Conservation (phyloP, 495 filamentous ascomycete genomes). For the Rusavskia elegans region DNA sequence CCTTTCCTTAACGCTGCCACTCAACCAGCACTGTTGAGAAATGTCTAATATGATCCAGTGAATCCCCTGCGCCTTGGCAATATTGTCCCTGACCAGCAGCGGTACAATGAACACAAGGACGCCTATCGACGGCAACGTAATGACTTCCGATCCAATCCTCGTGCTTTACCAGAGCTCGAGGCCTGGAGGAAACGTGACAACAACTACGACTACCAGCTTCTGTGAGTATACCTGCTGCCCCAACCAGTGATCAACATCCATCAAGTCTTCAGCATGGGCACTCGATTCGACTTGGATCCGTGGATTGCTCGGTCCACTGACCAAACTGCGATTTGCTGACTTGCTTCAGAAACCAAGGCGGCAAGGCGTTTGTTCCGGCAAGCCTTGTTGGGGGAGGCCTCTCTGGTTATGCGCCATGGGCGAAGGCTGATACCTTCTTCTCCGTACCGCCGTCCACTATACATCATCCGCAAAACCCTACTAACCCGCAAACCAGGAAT, state of each 20-base stretch:
- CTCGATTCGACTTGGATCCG: neutral
- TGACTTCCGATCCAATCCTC: constrained; percentile 3
- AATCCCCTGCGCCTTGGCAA: neutral
- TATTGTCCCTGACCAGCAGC: neutral
- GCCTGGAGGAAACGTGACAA: constrained; percentile 7
- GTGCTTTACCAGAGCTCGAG: constrained; percentile 4
- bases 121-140: constrained; percentile 10
- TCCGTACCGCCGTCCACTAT: constrained; percentile 1
- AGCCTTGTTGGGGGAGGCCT: constrained; percentile 1
- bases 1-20: no score
- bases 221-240: constrained; percentile 5
- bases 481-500: constrained; percentile 6
- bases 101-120: constrained; percentile 2
- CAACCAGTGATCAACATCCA: neutral
- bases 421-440: constrained; percentile 11
- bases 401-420: neutral
- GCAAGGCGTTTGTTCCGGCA: constrained; percentile 7
- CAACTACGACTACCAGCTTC: constrained; percentile 4
- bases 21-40: no score
- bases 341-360: neutral
- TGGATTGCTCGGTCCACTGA: neutral
- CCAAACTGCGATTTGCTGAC: neutral
- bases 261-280: neutral
- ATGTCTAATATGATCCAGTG: no score
- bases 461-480: neutral